Conservation (phyloP, 495 filamentous ascomycete species). For the Lasiosphaeria miniovina region DNA sequence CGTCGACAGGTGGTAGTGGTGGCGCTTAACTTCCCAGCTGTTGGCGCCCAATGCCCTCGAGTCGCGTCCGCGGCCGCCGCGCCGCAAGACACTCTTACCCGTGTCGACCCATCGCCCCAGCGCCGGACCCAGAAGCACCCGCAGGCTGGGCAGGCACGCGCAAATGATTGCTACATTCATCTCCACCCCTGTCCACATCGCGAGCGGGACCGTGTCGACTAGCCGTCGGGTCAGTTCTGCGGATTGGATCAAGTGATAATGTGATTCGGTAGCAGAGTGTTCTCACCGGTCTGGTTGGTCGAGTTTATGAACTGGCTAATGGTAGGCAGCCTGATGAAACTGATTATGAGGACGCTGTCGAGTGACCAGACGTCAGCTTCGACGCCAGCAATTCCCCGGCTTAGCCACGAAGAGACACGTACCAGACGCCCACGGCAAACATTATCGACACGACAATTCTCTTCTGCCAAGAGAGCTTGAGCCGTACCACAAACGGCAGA, state of each 20-base stretch:
- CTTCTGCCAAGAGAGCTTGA: constrained; percentile 44
- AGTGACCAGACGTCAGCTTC: neutral
- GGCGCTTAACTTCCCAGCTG: too few relatives aligned
- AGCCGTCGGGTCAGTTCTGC: too few relatives aligned
- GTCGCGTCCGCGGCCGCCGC: too few relatives aligned
- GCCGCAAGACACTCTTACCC: too few relatives aligned
- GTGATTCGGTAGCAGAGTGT: too few relatives aligned
- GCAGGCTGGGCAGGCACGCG: constrained; percentile 34
- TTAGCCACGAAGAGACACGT: neutral
- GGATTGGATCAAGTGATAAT: too few relatives aligned
- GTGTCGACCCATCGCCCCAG: neutral
- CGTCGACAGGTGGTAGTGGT: too few relatives aligned
- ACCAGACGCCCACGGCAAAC: constrained; percentile 47
- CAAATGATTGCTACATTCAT: constrained; percentile 34
- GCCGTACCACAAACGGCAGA: constrained; percentile 39
- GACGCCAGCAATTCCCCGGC: too few relatives aligned
- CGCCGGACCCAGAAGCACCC: constrained; percentile 22
- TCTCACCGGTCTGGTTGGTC: constrained; percentile 24
- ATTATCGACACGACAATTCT: constrained; percentile 51
- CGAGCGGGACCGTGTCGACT: constrained; percentile 29
- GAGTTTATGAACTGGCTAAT: constrained; percentile 19
- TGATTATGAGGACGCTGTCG: constrained; percentile 21
- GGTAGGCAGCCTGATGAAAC: constrained; percentile 20
- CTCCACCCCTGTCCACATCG: constrained; percentile 35
- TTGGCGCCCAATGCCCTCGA: too few relatives aligned